These are phyloP conservation scores for Rhynchospora tenuis DNA, from an alignment of 176 grass and related monocot genomes.

Conservation along the genomic window DNA sequence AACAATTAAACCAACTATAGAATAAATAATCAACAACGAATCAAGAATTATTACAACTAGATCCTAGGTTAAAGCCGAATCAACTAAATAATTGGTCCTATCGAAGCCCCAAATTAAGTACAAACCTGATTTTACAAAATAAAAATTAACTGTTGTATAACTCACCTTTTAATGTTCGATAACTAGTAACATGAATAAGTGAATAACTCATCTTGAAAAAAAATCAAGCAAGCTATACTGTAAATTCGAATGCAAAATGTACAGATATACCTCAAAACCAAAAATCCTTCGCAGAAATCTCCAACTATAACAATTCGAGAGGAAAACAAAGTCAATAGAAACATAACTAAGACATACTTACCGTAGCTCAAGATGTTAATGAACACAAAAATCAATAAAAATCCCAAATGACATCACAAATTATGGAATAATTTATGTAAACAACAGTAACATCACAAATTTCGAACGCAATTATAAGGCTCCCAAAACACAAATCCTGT, in stretches of 20 bases:
- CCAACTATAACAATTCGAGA: not conserved
- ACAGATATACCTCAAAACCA: not conserved
- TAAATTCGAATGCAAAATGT: not conserved
- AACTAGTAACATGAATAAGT: not conserved
- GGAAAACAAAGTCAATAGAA: not conserved
- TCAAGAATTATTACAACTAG: no score
- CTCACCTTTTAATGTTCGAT: not conserved
- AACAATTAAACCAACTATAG: no score
- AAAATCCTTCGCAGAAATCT: not conserved
- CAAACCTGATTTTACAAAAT: no score
- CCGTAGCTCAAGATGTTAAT: not conserved
- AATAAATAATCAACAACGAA: no score
- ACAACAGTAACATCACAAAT: not conserved
- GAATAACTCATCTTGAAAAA: not conserved
- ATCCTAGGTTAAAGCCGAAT: no score
- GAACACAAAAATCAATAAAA: not conserved
- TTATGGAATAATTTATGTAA: no score
- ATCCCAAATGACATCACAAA: not conserved
- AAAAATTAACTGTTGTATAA: not conserved
- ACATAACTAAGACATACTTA: not conserved
- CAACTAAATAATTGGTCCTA: no score
- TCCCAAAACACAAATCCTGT: not conserved
- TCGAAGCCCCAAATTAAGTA: no score
- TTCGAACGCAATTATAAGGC: not conserved
- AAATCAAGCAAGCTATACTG: not conserved